Evolutionary conservation across 1,284 basidiomycete species (phyloP).

Genomic region (Tremellales sp.): DNA sequence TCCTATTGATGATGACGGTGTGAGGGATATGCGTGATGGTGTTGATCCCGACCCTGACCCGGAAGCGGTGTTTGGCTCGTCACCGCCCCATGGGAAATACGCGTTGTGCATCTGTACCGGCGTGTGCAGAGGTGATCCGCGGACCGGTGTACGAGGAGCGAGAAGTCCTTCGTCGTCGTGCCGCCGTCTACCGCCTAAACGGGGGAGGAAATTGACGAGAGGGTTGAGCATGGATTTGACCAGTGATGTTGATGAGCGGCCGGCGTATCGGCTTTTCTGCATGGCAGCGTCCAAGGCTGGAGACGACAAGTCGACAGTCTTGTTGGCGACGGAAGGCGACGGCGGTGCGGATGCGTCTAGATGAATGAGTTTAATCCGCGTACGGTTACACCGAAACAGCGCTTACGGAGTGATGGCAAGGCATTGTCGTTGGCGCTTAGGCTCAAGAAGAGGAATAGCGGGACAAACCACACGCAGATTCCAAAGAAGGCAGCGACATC

Average conservation of each 20-base stretch:
- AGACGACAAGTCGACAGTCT: conserved; percentile 32
- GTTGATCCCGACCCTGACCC: conserved; percentile 4
- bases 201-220: conserved; percentile 39
- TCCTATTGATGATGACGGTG: background rate
- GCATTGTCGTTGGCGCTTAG: conserved; percentile 93
- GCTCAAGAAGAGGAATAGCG: conserved; percentile 85
- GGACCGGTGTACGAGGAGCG: conserved; percentile 53
- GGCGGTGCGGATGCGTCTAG: conserved; percentile 21
- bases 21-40: conserved; percentile 3
- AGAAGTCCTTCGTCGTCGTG: conserved; percentile 58
- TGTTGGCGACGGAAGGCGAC: conserved; percentile 21
- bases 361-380: background rate
- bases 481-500: conserved; percentile 92
- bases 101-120: conserved; percentile 22
- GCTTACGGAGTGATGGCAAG: conserved; percentile 58
- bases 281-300: conserved; percentile 2
- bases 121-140: conserved; percentile 33
- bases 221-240: conserved; percentile 61
- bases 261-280: background rate
- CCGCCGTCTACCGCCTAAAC: conserved; percentile 22
- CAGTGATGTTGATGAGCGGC: conserved; percentile 51
- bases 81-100: conserved; percentile 33
- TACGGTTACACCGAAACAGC: background rate
- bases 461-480: conserved; percentile 86
- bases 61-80: conserved; percentile 1